Evolutionary conservation across 176 grass and related monocot genomes (phyloP).

Genomic region (Melocanna baccifera): DNA sequence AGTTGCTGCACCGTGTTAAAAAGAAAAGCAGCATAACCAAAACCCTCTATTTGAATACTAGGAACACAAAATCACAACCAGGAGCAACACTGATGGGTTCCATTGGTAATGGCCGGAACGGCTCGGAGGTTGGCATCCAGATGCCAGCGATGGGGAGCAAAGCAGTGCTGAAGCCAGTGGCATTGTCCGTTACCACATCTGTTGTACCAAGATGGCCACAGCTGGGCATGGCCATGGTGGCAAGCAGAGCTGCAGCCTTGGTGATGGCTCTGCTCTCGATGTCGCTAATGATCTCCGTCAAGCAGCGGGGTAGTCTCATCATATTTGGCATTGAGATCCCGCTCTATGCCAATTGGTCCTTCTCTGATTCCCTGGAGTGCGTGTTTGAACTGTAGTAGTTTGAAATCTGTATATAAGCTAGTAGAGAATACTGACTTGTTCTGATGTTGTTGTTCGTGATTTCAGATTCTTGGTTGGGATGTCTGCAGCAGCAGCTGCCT

Average conservation of each 20-base stretch:
- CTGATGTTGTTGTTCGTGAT: neutral
- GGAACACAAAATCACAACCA: constrained; percentile 17
- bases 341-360: constrained; percentile 86
- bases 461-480: constrained; percentile 74
- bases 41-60: constrained; percentile 9
- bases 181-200: neutral
- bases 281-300: constrained; percentile 56
- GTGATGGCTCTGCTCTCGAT: constrained; percentile 52
- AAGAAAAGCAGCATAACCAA: constrained; percentile 10
- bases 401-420: constrained; percentile 20
- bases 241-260: constrained; percentile 37
- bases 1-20: constrained; percentile 10
- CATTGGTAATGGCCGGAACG: constrained; percentile 37
- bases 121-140: constrained; percentile 54
- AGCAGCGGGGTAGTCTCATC: constrained; percentile 59
- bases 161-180: constrained; percentile 12
- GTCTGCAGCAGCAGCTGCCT: constrained; percentile 55
- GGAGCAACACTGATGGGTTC: constrained; percentile 32
- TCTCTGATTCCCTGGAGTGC: constrained; percentile 77
- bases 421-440: neutral
- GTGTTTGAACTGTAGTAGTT: neutral
- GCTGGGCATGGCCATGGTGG: constrained; percentile 42
- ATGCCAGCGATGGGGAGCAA: constrained; percentile 41
- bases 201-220: constrained; percentile 19
- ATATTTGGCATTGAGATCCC: constrained; percentile 66